A percentile compares a stretch with the other conserved stretches of the same genome.
phyloP scores from a whole-genome alignment of 2,329 filamentous ascomycete species.

The Fusarium chuoi region DNA sequence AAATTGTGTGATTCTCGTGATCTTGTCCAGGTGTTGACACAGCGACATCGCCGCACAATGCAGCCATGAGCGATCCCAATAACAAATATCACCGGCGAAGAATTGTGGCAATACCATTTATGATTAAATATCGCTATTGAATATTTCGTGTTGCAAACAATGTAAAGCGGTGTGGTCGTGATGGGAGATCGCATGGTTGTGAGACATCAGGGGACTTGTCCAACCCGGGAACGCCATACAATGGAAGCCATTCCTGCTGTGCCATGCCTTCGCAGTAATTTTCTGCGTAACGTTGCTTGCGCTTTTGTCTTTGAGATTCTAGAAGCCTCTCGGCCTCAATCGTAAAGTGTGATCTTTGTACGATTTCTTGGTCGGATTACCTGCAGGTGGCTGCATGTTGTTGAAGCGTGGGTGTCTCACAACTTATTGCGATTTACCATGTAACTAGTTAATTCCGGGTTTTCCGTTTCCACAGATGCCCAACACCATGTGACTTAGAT shows the following conservation, averaged over 20 bases:
- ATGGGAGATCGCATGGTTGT: conserved; percentile 15
- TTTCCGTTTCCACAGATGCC: neutral
- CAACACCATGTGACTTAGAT: neutral
- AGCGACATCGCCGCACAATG: too few relatives aligned
- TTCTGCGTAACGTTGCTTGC: neutral
- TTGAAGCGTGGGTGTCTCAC: neutral
- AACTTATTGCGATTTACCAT: neutral
- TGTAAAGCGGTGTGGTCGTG: conserved; percentile 22
- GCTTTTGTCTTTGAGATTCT: neutral
- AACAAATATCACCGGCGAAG: neutral
- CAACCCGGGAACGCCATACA: conserved; percentile 16
- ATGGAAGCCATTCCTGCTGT: neutral
- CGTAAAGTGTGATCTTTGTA: too few relatives aligned
- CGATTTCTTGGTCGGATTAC: neutral
- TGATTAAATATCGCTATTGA: neutral
- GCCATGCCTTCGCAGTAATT: neutral
- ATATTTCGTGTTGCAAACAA: neutral
- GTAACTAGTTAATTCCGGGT: neutral
- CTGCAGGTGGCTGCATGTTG: neutral
- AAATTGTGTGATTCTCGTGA: neutral
- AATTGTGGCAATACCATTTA: neutral
- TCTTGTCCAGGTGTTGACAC: neutral
- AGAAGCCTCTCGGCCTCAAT: neutral
- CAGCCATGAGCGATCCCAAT: neutral
- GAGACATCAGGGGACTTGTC: conserved; percentile 32